Evolutionary conservation across 2,329 filamentous ascomycete species (phyloP).

Genomic region (Colletotrichum lindemuthianum): DNA sequence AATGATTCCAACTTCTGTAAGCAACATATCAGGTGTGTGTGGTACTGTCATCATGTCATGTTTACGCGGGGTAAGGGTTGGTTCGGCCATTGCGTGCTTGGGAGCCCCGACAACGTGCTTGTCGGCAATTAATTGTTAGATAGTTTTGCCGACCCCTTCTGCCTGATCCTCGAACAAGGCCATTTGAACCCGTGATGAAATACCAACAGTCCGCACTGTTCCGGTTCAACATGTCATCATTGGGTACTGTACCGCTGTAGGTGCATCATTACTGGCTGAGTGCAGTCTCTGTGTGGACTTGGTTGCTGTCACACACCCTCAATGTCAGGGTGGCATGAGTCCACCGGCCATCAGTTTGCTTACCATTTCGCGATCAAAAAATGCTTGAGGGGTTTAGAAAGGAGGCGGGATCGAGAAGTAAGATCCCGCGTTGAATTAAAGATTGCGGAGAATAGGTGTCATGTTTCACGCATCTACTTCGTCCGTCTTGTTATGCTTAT

Average conservation of each 20-base stretch:
- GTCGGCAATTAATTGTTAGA: neutral
- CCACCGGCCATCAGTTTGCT: too few species aligned
- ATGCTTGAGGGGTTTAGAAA: too few species aligned
- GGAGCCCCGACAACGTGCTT: slow-evolving; percentile 11
- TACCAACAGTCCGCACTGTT: neutral
- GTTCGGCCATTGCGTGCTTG: slow-evolving; percentile 12
- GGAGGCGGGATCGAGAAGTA: too few species aligned
- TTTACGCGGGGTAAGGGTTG: neutral
- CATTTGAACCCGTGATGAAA: neutral
- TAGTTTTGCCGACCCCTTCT: neutral
- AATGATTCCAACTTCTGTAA: neutral
- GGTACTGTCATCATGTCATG: neutral
- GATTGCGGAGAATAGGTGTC: too few species aligned
- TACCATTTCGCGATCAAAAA: rapidly evolving
- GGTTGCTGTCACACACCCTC: too few species aligned
- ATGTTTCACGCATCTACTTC: too few species aligned
- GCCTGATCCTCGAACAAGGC: neutral
- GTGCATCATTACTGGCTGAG: too few species aligned
- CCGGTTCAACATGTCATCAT: neutral
- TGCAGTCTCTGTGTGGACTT: too few species aligned
- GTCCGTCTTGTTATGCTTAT: neutral
- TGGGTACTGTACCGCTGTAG: too few species aligned
- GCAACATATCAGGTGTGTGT: neutral
- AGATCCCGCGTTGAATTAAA: too few species aligned
- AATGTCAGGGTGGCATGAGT: too few species aligned